Evolutionary conservation across 768 basidiomycete species (phyloP), one percentile per base, ranked within the genome.

Genomic region (Hygrophorus russula): DNA sequence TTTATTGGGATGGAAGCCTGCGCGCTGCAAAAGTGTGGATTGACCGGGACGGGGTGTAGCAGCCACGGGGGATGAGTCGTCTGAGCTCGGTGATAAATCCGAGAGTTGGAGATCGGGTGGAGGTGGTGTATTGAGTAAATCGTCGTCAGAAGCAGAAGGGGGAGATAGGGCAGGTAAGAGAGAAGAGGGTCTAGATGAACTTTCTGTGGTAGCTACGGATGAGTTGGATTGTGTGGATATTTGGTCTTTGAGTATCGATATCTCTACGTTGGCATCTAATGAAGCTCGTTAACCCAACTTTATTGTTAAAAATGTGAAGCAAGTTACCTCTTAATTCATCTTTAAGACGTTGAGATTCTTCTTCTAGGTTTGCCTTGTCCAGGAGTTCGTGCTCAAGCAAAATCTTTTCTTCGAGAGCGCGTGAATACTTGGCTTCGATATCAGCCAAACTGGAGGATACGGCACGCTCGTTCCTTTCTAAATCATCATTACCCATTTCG

Each of bases 401-500:
- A 44, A 97, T 97, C 66, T 97, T 98, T 66, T 98, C 92, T 61
- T 99, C 96, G 28, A 98, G 68, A 1, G 84, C 85, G 42, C 81
- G 76, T 46, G 91, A 80, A 65, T 98, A 94, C 59, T 83, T 90
- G 52, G 76, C 68, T 64, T 96, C 92, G 53, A 89, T 69, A 57
- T 87, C 85, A 3, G 82, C 84, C 52, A 93, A 63, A 53, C 76
- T 85, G 39, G 83, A 88, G 7, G 83, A 76, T 33, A 87, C 82
- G 40, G 85, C 86, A 20, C 96, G 78, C 57, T 97, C 94, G 59
- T 85, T 93, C 49, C 92, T 74, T 59, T 98, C 96, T 46, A 99
- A 70, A 64, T 98, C 93, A 55, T 99, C 96, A 55, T 96, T 97
- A 37, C 94, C 94, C 78, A 98, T 85, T 64, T 98, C 94, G 24